Percentiles rank a stretch among this genome's conserved stretches.
Evolutionary conservation across 805 yeast species (phyloP).

Genomic region (Torulaspora microellipsoides): DNA sequence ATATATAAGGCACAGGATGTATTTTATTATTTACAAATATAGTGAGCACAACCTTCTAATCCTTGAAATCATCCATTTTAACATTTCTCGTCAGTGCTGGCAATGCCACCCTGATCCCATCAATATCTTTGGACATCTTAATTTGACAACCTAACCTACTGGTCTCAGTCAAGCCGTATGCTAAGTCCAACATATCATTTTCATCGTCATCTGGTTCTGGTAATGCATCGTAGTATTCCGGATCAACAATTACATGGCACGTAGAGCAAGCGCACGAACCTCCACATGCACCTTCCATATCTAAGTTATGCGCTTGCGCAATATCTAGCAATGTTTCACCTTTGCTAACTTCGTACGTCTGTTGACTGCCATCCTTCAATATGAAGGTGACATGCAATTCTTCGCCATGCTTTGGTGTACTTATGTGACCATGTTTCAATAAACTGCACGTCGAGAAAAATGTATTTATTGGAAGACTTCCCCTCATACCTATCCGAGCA

Average conservation of each 20-base stretch:
- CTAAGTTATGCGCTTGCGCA: slow-evolving; percentile 89
- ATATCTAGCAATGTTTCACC: slow-evolving; percentile 91
- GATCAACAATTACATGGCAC: slow-evolving; percentile 94
- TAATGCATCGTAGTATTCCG: slow-evolving; percentile 82
- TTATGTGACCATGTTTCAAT: slow-evolving; percentile 72
- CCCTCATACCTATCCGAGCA: no score
- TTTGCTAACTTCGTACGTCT: slow-evolving; percentile 78
- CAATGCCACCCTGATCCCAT: slow-evolving; percentile 89
- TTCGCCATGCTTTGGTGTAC: slow-evolving; percentile 90
- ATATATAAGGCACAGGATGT: no score
- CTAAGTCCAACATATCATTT: slow-evolving; percentile 96
- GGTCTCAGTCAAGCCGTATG: slow-evolving; percentile 95
- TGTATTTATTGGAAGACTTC: no score
- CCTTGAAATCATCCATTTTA: slow-evolving; percentile 72
- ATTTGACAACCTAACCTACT: slow-evolving; percentile 95
- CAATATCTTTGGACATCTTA: slow-evolving; percentile 80
- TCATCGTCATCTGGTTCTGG: slow-evolving; percentile 98
- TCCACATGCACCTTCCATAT: slow-evolving; percentile 98
- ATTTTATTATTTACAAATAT: slow-evolving; percentile 2
- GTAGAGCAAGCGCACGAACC: slow-evolving; percentile 99
- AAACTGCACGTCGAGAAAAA: slow-evolving; percentile 25
- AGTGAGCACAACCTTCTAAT: slow-evolving; percentile 1
- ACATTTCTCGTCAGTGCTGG: slow-evolving; percentile 97
- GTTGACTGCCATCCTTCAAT: slow-evolving; percentile 84
- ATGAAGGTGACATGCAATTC: slow-evolving; percentile 84